Percentiles rank a stretch among this genome's conserved stretches.
phyloP scores from a whole-genome alignment of 768 basidiomycete genomes.

The Hygrophorus russula region DNA sequence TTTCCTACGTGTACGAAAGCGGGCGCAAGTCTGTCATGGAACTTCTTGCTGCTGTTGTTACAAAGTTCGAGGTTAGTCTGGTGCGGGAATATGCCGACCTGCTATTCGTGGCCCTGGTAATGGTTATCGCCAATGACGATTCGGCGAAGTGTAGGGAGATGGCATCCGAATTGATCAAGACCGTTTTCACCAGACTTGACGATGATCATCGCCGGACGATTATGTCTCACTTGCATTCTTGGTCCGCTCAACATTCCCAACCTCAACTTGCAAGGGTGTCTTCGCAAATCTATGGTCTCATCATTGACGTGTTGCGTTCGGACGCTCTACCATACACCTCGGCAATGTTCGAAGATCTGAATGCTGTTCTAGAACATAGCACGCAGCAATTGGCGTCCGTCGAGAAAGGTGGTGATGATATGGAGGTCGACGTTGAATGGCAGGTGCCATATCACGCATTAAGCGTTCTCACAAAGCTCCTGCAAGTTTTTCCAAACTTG shows the following conservation, averaged over 20 bases:
- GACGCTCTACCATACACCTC: constrained; percentile 34
- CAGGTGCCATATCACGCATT: constrained; percentile 76
- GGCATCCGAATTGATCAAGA: constrained; percentile 76
- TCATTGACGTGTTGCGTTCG: constrained; percentile 55
- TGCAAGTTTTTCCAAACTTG: constrained; percentile 44
- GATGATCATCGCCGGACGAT: constrained; percentile 43
- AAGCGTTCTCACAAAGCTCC: constrained; percentile 49
- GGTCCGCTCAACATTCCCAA: constrained; percentile 59
- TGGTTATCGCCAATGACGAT: constrained; percentile 91
- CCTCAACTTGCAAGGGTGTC: constrained; percentile 60
- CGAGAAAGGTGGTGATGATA: constrained; percentile 25
- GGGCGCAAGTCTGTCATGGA: constrained; percentile 94
- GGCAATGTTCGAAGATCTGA: constrained; percentile 46
- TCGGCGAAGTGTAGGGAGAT: constrained; percentile 83
- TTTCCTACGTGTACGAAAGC: constrained; percentile 83
- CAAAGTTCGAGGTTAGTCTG: constrained; percentile 71
- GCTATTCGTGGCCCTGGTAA: constrained; percentile 83
- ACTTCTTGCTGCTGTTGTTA: constrained; percentile 70
- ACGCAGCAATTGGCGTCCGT: constrained; percentile 26
- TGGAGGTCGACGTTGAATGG: constrained; percentile 61
- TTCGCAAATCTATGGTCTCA: constrained; percentile 71
- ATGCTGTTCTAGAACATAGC: constrained; percentile 33
- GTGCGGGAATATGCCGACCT: constrained; percentile 77
- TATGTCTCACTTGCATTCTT: constrained; percentile 64
- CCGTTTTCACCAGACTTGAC: constrained; percentile 59